Base-by-base conservation (phyloP, 2,329 filamentous ascomycete species). In the Ophiostoma tasmaniense region DNA sequence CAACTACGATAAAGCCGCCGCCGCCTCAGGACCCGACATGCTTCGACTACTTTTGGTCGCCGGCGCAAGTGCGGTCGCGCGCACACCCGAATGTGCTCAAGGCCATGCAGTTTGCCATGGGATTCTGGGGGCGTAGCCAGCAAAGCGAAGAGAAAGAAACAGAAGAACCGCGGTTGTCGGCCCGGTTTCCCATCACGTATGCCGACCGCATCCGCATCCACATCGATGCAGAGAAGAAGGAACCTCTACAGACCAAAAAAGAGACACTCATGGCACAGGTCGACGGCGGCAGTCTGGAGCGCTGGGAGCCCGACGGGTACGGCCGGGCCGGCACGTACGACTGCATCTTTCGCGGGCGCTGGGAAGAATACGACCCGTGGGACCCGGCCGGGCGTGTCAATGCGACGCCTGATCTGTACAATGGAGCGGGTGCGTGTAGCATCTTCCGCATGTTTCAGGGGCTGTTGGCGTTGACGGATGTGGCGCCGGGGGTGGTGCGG, bases 11-110 rank as follows among this genome's bases (percentile, higher is more conserved):
- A 73, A 83, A 81, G 76, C 84, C 82, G 65, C 88, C 87, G 35
- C 84, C 84, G 0, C 80, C 82, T 0, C 84, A 87, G 73, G 86
- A 88, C 55, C 89, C 89, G 5, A 86, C 88, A 1, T 90, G 90
- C 67, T 90, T 88, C 77, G 89, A 91, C 77, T 84, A 90, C 74
- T 91, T 90, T 79, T 91, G 89, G 89, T 89, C 88, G 5, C 88
- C 88, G 0, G 85, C 88, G 0, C 89, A 91, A 77, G 83, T 89
- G 68, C 83, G 85, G 73, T 87, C 88, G n/a, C 85, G 89, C 30
- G 85, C 87, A 0, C 87, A 91, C 73, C 85, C 87, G 3, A 83
- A 85, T 72, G 82, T 91, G 70, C 80, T 91, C 55, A 79, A 79
- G 50, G 83, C 88, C 1, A 89, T 91, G 78, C 81, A 82, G 45